These are phyloP conservation scores for Capronia americana DNA, from an alignment of 2,329 filamentous ascomycete species.

Conservation along the genomic window DNA sequence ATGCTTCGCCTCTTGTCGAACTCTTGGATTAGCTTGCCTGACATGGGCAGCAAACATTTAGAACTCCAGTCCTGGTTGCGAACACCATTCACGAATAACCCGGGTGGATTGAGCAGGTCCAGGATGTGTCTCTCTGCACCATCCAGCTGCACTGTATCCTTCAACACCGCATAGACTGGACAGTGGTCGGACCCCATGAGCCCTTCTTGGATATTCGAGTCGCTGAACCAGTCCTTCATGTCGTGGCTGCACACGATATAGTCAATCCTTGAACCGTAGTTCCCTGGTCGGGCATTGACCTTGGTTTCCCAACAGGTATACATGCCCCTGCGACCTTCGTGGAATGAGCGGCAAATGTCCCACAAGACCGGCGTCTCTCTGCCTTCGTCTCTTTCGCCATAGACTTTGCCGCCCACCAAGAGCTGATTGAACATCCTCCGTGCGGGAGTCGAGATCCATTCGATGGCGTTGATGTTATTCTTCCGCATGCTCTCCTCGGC, in stretches of 20 bases:
- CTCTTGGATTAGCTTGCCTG: conserved; percentile 83
- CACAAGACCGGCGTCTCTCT: conserved; percentile 75
- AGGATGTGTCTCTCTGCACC: conserved; percentile 61
- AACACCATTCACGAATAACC: conserved; percentile 70
- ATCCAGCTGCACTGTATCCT: conserved; percentile 64
- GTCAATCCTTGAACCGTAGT: conserved; percentile 91
- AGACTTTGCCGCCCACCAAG: conserved; percentile 73
- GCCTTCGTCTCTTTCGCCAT: conserved; percentile 70
- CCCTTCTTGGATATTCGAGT: conserved; percentile 89
- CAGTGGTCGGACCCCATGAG: conserved; percentile 96
- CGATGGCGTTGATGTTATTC: conserved; percentile 68
- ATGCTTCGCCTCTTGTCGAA: conserved; percentile 62
- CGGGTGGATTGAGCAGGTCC: conserved; percentile 79
- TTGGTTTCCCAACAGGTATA: conserved; percentile 97
- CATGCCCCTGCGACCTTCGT: conserved; percentile 83
- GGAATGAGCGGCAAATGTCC: conserved; percentile 83
- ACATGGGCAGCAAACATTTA: conserved; percentile 73
- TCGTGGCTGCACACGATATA: conserved; percentile 81
- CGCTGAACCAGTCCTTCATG: conserved; percentile 79
- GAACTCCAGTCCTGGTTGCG: conserved; percentile 70
- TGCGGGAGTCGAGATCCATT: conserved; percentile 75
- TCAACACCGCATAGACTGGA: conserved; percentile 80
- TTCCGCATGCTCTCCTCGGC: conserved; percentile 74
- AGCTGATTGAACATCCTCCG: conserved; percentile 85
- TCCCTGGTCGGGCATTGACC: conserved; percentile 92